phyloP scores from a whole-genome alignment of 306 rosid genomes.

The Malus sylvestris region DNA sequence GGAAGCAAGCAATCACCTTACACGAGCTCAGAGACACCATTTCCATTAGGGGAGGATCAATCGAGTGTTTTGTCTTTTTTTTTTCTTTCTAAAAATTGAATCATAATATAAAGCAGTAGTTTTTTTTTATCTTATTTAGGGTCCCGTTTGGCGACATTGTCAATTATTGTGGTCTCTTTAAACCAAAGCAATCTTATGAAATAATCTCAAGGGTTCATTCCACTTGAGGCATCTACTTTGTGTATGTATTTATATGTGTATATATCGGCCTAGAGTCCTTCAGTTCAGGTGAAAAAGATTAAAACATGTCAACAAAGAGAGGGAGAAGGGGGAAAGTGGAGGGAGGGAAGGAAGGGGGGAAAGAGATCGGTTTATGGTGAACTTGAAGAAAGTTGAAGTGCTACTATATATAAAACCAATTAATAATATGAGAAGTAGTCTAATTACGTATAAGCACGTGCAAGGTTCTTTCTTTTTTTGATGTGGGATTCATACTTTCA shows the following conservation, averaged over 20 bases:
- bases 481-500: no score
- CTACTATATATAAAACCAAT: no score
- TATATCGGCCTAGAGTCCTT: background rate
- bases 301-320: background rate
- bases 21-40: background rate
- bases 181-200: background rate
- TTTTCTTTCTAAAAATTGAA: background rate
- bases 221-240: background rate
- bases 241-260: background rate
- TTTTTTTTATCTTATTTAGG: background rate
- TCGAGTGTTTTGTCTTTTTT: background rate
- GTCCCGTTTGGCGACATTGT: constrained; percentile 6
- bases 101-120: background rate
- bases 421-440: no score
- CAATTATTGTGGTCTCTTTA: constrained; percentile 8
- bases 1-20: constrained; percentile 9
- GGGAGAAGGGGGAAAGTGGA: background rate
- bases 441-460: no score
- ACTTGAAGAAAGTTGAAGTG: no score
- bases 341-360: no score
- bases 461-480: no score
- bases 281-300: no score
- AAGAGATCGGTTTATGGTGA: no score
- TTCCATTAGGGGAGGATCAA: constrained; percentile 8
- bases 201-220: background rate